phyloP scores from a whole-genome alignment of 139 green algal species.

The Asterochloris erici region DNA sequence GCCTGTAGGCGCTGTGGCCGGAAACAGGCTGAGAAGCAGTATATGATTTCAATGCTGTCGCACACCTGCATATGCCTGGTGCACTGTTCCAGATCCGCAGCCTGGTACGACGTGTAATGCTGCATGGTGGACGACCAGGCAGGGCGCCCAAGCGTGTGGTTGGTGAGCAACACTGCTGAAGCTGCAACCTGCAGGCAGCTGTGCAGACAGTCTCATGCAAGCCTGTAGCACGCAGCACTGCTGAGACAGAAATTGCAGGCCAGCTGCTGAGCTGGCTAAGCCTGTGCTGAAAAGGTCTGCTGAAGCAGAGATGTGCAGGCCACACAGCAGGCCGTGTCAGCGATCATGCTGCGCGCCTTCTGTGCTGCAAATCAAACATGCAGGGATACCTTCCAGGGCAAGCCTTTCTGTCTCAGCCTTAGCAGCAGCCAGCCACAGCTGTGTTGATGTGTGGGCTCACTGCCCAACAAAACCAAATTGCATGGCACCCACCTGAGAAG shows the following conservation, averaged over 20 bases:
- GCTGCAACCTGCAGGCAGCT: constrained; percentile 13
- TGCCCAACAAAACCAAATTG: neutral
- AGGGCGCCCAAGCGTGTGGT: constrained; percentile 37
- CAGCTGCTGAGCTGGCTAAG: neutral
- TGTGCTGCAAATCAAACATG: neutral
- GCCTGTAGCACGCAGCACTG: neutral
- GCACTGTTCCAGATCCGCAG: constrained; percentile 40
- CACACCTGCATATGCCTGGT: constrained; percentile 14
- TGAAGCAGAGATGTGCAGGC: neutral
- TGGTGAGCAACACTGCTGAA: constrained; percentile 71
- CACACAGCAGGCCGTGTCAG: neutral
- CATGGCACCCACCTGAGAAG: constrained; percentile 50
- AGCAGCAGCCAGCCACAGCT: neutral
- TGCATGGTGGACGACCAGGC: constrained; percentile 57
- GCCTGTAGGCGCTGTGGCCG: neutral
- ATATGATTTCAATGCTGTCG: neutral
- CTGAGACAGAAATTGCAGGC: neutral
- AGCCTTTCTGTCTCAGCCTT: neutral
- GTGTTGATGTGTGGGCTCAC: neutral
- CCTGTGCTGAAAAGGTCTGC: neutral
- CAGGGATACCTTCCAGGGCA: no score
- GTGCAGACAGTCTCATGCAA: neutral
- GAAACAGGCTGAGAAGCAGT: constrained; percentile 30
- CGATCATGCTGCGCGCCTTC: neutral
- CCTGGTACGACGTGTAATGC: constrained; percentile 62